Evolutionary conservation across 176 grass and related monocot genomes (phyloP), one percentile per base, ranked within the genome.

Genomic region (Areca catechu): DNA sequence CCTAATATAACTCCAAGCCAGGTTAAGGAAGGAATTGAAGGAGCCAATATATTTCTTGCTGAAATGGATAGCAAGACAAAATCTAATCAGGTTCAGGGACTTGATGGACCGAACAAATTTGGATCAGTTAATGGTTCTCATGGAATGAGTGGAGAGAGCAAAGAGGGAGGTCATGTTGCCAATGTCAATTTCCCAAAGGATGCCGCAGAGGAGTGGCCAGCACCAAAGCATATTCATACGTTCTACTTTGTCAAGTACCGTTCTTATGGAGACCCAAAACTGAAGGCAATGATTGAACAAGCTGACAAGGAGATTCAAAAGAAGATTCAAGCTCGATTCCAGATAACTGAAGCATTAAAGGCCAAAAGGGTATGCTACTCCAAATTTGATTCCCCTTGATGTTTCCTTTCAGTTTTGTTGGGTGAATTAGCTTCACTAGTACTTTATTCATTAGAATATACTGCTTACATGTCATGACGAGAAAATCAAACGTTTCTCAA

Each of bases 261-360:
- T 66, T 74, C 81, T 18, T 66, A 70, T 20, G 93, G 92, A 58
- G 93, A 98, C 65, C 83, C 93, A 54, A 88, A 92, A 71, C 74
- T 88, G 57, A 88, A 74, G 74, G 71, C 69, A 54, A 98, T 85
- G 80, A 62, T 98, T 3, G 93, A 98, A 55, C 78, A 68, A 64
- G 76, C 88, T 60, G 84, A 91, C 19, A 98, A 88, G 73, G 85
- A 86, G 30, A 84, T 92, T 62, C 82, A 91, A 57, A 92, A 73
- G 71, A 83, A 85, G 68, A 92, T 85, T 5, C 78, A 90, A 61
- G 69, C 75, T 48, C 82, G 88, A 18, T 22, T 63, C 18, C 77
- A 71, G 60, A 53, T 89, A 66, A 49, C 83, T 17, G 82, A 86
- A 15, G 64, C 82, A 63, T 61, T 98, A 52, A 87, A 72, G 60